Conservation (phyloP, 75 land plant genomes). For the Gnetum montanum region DNA sequence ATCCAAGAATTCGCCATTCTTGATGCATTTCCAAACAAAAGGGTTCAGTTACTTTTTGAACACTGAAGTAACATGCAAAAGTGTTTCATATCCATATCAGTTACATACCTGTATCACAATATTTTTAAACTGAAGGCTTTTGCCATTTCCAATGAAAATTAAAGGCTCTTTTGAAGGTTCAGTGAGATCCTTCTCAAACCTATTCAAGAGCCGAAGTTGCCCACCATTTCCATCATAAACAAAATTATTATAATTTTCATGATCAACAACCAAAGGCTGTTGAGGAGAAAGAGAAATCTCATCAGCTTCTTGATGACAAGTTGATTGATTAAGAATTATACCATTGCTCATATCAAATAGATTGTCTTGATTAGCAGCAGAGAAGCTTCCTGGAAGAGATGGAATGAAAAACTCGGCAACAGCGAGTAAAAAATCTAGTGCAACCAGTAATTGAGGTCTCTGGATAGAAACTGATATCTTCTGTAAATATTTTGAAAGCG, state of each 20-base stretch:
- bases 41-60: background rate
- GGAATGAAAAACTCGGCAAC: conserved; percentile 90
- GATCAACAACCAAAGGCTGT: conserved; percentile 70
- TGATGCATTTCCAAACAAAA: too few species aligned
- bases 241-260: conserved; percentile 56
- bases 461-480: conserved; percentile 61
- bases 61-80: background rate
- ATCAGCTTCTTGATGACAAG: conserved; percentile 36
- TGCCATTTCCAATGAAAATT: conserved; percentile 69
- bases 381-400: conserved; percentile 36
- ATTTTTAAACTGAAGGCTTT: conserved; percentile 68
- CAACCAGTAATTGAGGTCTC: conserved; percentile 83
- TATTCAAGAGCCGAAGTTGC: conserved; percentile 36
- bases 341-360: conserved; percentile 34
- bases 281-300: conserved; percentile 62
- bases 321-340: conserved; percentile 48
- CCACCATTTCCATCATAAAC: conserved; percentile 92
- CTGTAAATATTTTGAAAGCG: conserved; percentile 41
- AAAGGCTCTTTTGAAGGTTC: conserved; percentile 36
- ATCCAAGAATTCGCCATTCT: conserved; percentile 80
- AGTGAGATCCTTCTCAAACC: conserved; percentile 32
- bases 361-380: conserved; percentile 40
- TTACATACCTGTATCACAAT: conserved; percentile 59
- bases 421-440: conserved; percentile 89
- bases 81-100: background rate